These are phyloP conservation scores for Potentilla sterilis DNA, from an alignment of 306 rosid genomes.

Conservation along the genomic window DNA sequence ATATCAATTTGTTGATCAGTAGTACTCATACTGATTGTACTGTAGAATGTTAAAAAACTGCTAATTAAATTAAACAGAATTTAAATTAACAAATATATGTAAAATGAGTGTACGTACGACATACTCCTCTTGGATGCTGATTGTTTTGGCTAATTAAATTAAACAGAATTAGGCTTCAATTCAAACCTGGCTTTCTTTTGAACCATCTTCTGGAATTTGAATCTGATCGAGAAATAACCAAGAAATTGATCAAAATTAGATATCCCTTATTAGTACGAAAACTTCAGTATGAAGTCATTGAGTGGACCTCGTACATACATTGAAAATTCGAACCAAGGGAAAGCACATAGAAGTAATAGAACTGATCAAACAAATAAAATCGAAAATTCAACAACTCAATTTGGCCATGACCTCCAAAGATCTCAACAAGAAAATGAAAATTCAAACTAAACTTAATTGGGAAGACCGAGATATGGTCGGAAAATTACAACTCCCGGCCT, in stretches of 20 bases:
- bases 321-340: neutral
- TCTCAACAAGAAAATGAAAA: neutral
- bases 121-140: too few species aligned
- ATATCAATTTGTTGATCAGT: too few species aligned
- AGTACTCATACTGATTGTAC: too few species aligned
- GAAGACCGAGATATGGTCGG: too few species aligned
- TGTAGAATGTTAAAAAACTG: too few species aligned
- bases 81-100: too few species aligned
- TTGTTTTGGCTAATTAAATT: too few species aligned
- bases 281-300: too few species aligned
- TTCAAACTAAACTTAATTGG: neutral
- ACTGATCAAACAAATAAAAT: neutral
- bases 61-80: too few species aligned
- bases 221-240: neutral
- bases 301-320: neutral
- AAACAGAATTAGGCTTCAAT: neutral
- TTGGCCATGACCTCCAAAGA: neutral
- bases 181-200: neutral
- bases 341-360: neutral
- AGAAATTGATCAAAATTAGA: neutral
- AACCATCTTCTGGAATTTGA: constrained; percentile 1
- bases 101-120: too few species aligned
- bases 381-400: too few species aligned
- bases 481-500: too few species aligned
- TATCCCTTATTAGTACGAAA: neutral